Base-by-base conservation (phyloP, 2,329 filamentous ascomycete species). In the Trichoderma aggressivum region DNA sequence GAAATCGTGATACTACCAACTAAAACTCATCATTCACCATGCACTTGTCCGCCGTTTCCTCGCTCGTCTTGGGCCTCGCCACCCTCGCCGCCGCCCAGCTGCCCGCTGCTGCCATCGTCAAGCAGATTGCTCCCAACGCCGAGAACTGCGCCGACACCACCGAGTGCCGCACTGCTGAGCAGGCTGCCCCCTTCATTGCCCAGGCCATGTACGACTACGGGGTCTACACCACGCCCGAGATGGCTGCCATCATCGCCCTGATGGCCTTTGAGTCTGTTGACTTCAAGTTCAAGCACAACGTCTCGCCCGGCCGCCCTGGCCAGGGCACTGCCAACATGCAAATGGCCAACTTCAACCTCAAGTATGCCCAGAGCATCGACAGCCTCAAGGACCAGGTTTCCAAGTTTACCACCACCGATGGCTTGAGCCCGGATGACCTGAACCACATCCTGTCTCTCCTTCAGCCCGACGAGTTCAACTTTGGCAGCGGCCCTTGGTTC, bases 271-370 rank as follows among this genome's bases (percentile, higher is more conserved):
- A 97, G 82, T 89, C 88, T 2, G 88, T 71, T 26, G 85, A 90
- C 73, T 92, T 94, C 82, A 85, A 87, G 76, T 94, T 88, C 86
- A 92, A 91, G 80, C 86, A 85, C 79, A 93, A 94, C 81, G 83
- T 89, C 75, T 74, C 67, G 39, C 82, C 83, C 73, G 86, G 85
- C n/a, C 77, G 81, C 0, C 85, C 90, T 0, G 92, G 92, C 10
- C 91, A 94, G 79, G 92, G 92, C 28, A 94, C 92, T 2, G 82
- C 82, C 73, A 87, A 87, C 78, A 86, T 88, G 85, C 86, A 87
- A 76, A 80, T 80, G 80, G 73, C 80, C 39, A 55, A 70, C 2
- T 86, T 73, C 79, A 87, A 87, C 76, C 72, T 83, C 3, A 2
- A 79, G 72, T 89, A 87, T 76, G 87, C 85, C n/a, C 75, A 80